A percentile compares a stretch with the other conserved stretches of the same genome.
phyloP scores from a whole-genome alignment of 129 eudicot genomes.

The Erigeron canadensis region DNA sequence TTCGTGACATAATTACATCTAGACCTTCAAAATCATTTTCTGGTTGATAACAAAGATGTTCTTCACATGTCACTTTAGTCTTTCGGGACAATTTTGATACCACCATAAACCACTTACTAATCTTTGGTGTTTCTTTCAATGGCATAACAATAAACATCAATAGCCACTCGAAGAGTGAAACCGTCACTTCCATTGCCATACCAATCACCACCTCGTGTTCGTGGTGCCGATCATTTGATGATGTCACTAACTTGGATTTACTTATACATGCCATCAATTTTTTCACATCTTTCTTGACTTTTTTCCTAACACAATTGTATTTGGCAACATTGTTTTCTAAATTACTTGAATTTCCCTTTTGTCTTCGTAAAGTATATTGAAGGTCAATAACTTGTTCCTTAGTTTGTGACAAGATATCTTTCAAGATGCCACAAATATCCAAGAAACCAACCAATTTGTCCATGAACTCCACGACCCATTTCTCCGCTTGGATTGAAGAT shows the following conservation, averaged over 20 bases:
- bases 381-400: constrained; percentile 30
- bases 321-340: constrained; percentile 2
- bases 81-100: constrained; percentile 38
- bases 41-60: not conserved
- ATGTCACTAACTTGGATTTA: constrained; percentile 16
- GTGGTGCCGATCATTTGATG: constrained; percentile 5
- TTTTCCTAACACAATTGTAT: constrained; percentile 32
- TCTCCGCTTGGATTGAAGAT: constrained; percentile 10
- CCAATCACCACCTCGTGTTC: constrained; percentile 23
- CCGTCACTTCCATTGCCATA: constrained; percentile 25
- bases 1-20: not conserved
- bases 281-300: constrained; percentile 32
- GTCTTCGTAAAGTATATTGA: constrained; percentile 32
- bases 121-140: constrained; percentile 25
- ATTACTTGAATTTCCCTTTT: constrained; percentile 27
- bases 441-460: constrained; percentile 35
- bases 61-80: constrained; percentile 29
- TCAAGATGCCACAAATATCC: constrained; percentile 36
- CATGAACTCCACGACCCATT: constrained; percentile 28
- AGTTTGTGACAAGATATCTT: constrained; percentile 29
- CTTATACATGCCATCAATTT: constrained; percentile 24
- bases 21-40: not conserved
- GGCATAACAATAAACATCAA: constrained; percentile 26
- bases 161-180: constrained; percentile 29
- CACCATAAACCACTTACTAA: constrained; percentile 19